Evolutionary conservation across 192 early-diverging fungal species (phyloP).

Genomic region (Piromyces finnis): DNA sequence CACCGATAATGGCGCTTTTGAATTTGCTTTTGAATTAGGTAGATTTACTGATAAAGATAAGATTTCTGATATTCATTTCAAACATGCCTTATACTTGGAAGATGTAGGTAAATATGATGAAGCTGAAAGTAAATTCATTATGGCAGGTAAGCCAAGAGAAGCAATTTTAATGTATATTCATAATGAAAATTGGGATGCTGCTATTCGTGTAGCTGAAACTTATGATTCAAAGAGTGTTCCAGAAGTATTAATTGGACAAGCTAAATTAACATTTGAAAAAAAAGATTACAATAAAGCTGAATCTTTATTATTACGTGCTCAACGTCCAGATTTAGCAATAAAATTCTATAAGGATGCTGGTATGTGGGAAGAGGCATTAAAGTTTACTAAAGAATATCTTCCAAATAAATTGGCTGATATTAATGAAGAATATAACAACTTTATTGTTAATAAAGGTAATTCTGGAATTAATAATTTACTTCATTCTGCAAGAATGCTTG

Average conservation of each 20-base stretch:
- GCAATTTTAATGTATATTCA: constrained; percentile 20
- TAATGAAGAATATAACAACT: constrained; percentile 29
- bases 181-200: constrained; percentile 45
- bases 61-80: constrained; percentile 41
- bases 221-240: constrained; percentile 27
- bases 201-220: constrained; percentile 33
- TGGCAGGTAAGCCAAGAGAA: constrained; percentile 6
- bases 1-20: constrained; percentile 44
- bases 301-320: constrained; percentile 33
- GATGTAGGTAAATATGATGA: constrained; percentile 32
- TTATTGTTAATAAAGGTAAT: constrained; percentile 7
- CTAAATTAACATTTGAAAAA: constrained; percentile 30
- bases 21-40: constrained; percentile 43
- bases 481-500: constrained; percentile 19
- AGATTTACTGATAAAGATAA: constrained; percentile 42
- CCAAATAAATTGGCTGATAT: constrained; percentile 26
- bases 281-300: constrained; percentile 32
- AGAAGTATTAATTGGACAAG: constrained; percentile 41
- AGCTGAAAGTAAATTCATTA: constrained; percentile 37
- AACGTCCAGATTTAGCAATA: constrained; percentile 37
- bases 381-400: constrained; percentile 38
- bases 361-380: constrained; percentile 41
- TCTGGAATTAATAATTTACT: constrained; percentile 32
- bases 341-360: constrained; percentile 34
- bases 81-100: constrained; percentile 32